Conservation (phyloP, 805 yeast genomes). For the Monosporozyma aquatica region DNA sequence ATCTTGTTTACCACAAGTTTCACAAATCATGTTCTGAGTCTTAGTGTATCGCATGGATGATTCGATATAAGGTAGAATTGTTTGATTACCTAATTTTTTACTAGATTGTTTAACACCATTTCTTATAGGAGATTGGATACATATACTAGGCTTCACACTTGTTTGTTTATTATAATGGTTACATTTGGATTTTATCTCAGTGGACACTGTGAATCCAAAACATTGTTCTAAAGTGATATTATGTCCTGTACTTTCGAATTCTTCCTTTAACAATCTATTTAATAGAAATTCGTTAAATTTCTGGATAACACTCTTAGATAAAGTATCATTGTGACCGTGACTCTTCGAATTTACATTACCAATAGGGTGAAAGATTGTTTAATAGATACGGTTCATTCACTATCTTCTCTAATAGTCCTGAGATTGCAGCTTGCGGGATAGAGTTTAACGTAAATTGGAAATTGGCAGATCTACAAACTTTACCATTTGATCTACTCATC, state of each 20-base stretch:
- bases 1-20: slow-evolving; percentile 43
- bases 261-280: slow-evolving; percentile 20
- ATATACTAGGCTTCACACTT: slow-evolving; percentile 18
- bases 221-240: slow-evolving; percentile 23
- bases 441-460: slow-evolving; percentile 49
- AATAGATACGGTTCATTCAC: slow-evolving; percentile 5
- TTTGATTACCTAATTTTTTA: slow-evolving; percentile 29
- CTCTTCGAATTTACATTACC: slow-evolving; percentile 12
- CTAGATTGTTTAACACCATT: slow-evolving; percentile 22
- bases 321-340: slow-evolving; percentile 4
- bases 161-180: slow-evolving; percentile 16
- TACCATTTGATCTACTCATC: slow-evolving; percentile 73
- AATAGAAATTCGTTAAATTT: slow-evolving; percentile 24
- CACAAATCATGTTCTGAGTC: slow-evolving; percentile 45
- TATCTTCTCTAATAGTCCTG: slow-evolving; percentile 47
- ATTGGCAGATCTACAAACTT: slow-evolving; percentile 73
- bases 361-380: slow-evolving; percentile 3
- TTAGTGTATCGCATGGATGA: slow-evolving; percentile 46
- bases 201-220: slow-evolving; percentile 24
- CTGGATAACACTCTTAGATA: slow-evolving; percentile 17
- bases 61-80: slow-evolving; percentile 51
- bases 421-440: slow-evolving; percentile 38
- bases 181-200: slow-evolving; percentile 20
- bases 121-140: slow-evolving; percentile 23
- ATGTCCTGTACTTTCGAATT: slow-evolving; percentile 17